Base-by-base conservation (phyloP, 805 yeast genomes). In the Zygotorulaspora chibaensis region DNA sequence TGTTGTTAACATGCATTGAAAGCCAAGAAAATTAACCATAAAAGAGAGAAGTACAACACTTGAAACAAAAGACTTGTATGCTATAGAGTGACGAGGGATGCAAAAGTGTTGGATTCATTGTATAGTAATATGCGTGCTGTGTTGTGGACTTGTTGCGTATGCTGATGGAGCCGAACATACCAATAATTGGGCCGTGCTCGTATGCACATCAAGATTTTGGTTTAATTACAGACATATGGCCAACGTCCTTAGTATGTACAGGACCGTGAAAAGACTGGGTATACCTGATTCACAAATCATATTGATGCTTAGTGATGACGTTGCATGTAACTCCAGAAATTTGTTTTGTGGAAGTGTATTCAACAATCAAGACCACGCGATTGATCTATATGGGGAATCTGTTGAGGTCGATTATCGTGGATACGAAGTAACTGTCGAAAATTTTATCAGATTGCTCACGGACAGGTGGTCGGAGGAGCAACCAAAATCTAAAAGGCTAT, bases 211-310 rank as follows among this genome's bases (percentile, higher is more conserved):
- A 10, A 72, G 98, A 48, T 93, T 93, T 69, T 93, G 99, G 99
- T 93, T 93, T 75, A 93, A 93, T 66, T 93, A 93, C 63, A 76
- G 99, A 63, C 99, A 93, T 66, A 87, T 91, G 88, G 98, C 99
- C 31, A 93, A 93, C 66, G 96, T 86, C 26, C 72, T 93, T 54
- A 84, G 96, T 61, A 82, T 93, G 79, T 93, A 93, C 70, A 76
- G 99, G 55, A 93, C 98, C 0, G 98, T 93, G 31, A 93, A 91
- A 67, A 74, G 99, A 56, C 69, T 93, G 42, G 99, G 99, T 2
- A 93, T 93, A 20, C 99, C 99, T 0, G 99, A 93, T 68, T 89
- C 96, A 2, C 98, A 93, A 62, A 93, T 93, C 62, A 90, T 93
- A 37, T 71, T 93, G 56, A 93, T 93, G 98, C 70, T 93, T 42